Percentiles rank a stretch among this genome's conserved stretches.
Evolutionary conservation across 1,284 basidiomycete genomes (phyloP).

Genomic region (Boletellus sp.): DNA sequence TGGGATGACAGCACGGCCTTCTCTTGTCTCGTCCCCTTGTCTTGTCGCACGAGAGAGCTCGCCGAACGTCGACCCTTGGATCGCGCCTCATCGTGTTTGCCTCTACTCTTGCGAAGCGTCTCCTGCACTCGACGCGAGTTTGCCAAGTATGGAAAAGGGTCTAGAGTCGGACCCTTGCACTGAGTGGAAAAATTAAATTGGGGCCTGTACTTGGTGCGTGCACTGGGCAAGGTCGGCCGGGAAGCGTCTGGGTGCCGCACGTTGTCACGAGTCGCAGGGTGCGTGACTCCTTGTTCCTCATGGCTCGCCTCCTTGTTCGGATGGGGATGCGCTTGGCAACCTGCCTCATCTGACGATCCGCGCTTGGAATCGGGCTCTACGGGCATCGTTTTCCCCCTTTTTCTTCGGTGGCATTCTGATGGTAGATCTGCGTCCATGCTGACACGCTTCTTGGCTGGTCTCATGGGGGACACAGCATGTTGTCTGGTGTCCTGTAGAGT

Average conservation of each 20-base stretch:
- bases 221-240: constrained; percentile 16
- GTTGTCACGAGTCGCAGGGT: neutral
- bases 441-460: constrained; percentile 36
- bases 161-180: constrained; percentile 18
- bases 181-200: constrained; percentile 8
- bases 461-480: constrained; percentile 22
- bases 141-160: constrained; percentile 21
- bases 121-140: constrained; percentile 10
- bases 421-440: constrained; percentile 17
- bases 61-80: constrained; percentile 1
- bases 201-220: constrained; percentile 31
- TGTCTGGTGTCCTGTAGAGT: constrained; percentile 16
- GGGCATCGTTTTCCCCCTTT: constrained; percentile 27
- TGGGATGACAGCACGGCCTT: neutral
- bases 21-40: neutral
- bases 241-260: neutral
- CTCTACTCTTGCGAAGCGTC: constrained; percentile 9
- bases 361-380: constrained; percentile 6
- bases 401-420: constrained; percentile 23
- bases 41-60: neutral
- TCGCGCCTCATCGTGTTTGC: constrained; percentile 6
- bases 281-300: neutral
- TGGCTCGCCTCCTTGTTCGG: neutral
- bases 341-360: constrained; percentile 20
- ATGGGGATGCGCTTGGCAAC: constrained; percentile 6